phyloP scores from a whole-genome alignment of 768 basidiomycete species.

The Russula dissimulans region DNA sequence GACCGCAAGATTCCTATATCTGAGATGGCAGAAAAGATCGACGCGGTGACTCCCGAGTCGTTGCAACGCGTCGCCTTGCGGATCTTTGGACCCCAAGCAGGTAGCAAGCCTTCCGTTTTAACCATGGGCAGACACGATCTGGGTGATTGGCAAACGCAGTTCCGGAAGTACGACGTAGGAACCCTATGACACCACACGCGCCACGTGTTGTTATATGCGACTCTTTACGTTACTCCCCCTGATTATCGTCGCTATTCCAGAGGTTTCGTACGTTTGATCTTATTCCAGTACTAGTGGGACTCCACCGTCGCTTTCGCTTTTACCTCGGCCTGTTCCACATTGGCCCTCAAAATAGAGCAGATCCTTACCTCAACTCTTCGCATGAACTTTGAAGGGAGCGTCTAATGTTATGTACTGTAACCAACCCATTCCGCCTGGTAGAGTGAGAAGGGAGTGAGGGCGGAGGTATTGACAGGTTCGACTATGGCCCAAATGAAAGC shows the following conservation, averaged over 20 bases:
- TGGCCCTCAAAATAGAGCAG: neutral
- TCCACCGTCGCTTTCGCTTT: neutral
- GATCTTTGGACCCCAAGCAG: constrained; percentile 57
- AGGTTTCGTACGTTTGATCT: neutral
- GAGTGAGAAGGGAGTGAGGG: no score
- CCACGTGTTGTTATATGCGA: no score
- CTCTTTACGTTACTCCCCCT: neutral
- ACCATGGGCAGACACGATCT: constrained; percentile 77
- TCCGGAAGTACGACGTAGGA: constrained; percentile 63
- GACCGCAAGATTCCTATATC: constrained; percentile 75
- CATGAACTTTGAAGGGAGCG: neutral
- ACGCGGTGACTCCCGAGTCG: constrained; percentile 59
- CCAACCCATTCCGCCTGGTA: no score
- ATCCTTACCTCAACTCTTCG: neutral
- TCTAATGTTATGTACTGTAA: neutral
- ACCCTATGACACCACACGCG: neutral
- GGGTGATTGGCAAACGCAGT: constrained; percentile 51
- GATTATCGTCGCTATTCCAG: neutral
- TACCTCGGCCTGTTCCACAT: neutral
- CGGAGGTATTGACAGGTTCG: no score
- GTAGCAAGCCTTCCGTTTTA: constrained; percentile 67
- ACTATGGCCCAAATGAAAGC: no score
- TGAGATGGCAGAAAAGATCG: constrained; percentile 87
- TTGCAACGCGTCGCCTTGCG: constrained; percentile 68
- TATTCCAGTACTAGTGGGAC: neutral